These are phyloP conservation scores for Monosporascus sp. DNA, from an alignment of 2,329 filamentous ascomycete genomes.

Conservation along the genomic window DNA sequence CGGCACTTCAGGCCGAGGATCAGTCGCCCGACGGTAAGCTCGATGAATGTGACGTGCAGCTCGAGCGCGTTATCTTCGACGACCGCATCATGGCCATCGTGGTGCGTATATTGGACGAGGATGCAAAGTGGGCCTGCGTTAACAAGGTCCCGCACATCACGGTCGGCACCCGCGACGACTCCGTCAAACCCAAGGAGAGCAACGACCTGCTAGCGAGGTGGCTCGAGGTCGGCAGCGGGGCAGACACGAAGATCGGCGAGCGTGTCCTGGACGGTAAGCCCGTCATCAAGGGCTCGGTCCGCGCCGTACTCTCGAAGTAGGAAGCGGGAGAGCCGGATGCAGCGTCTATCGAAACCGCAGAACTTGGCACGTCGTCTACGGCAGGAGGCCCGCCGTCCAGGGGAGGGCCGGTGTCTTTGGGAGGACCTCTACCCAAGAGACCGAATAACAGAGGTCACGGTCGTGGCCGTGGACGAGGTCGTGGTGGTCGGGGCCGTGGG, in stretches of 20 bases:
- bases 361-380: background rate
- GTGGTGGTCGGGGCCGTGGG: background rate
- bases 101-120: constrained; percentile 61
- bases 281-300: constrained; percentile 41
- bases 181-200: constrained; percentile 89
- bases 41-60: constrained; percentile 57
- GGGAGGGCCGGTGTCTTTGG: background rate
- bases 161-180: constrained; percentile 68
- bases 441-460: background rate
- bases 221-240: constrained; percentile 52
- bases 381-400: background rate
- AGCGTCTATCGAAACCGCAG: background rate
- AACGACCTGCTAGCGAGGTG: constrained; percentile 76
- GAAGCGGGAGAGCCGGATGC: background rate
- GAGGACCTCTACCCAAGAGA: background rate
- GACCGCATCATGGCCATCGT: constrained; percentile 86
- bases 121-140: constrained; percentile 57
- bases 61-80: constrained; percentile 76
- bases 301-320: constrained; percentile 44
- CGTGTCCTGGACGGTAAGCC: constrained; percentile 45
- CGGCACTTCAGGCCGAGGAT: constrained; percentile 40
- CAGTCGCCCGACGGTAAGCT: constrained; percentile 40
- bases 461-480: background rate
- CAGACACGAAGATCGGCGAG: constrained; percentile 40
- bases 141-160: constrained; percentile 86